Percentiles rank a stretch among this genome's conserved stretches.
Evolutionary conservation across 1,284 basidiomycete species (phyloP).

Genomic region (Cutaneotrichosporon mucoides): DNA sequence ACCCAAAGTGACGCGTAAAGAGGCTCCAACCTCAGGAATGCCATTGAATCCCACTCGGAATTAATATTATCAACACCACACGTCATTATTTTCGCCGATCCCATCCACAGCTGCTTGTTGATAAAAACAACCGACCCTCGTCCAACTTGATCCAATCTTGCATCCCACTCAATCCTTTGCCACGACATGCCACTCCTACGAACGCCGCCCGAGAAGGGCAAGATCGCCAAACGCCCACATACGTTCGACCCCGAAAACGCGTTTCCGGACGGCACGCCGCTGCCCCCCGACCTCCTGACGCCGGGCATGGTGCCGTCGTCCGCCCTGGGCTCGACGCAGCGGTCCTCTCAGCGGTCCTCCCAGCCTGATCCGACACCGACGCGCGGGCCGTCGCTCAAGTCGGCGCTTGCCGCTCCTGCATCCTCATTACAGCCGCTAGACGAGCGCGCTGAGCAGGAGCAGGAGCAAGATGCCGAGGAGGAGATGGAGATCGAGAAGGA

Average conservation of each 20-base stretch:
- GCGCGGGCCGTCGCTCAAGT: not conserved
- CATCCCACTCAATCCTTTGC: not conserved
- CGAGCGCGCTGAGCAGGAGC: not conserved
- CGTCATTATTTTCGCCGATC: too few relatives aligned
- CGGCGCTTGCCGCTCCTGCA: not conserved
- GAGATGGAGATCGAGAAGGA: constrained; percentile 8
- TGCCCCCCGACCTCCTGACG: not conserved
- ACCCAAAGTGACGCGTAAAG: too few relatives aligned
- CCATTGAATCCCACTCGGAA: too few relatives aligned
- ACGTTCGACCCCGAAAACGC: constrained; percentile 17
- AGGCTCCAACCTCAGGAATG: too few relatives aligned
- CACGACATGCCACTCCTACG: constrained; percentile 32
- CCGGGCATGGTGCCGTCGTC: not conserved
- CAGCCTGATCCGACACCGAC: not conserved
- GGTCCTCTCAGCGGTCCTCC: not conserved
- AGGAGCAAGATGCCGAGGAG: not conserved
- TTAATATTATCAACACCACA: too few relatives aligned
- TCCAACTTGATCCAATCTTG: not conserved
- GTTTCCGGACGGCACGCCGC: constrained; percentile 11
- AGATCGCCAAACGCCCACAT: constrained; percentile 1
- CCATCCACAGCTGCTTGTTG: too few relatives aligned
- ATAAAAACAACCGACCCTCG: too few relatives aligned
- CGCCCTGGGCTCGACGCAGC: too few relatives aligned
- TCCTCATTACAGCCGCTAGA: not conserved
- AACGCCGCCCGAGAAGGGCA: constrained; percentile 27